Percentiles rank a stretch among this genome's conserved stretches.
These are phyloP conservation scores for Barnettozyma populi DNA, from an alignment of 805 yeast genomes.

Conservation along the genomic window DNA sequence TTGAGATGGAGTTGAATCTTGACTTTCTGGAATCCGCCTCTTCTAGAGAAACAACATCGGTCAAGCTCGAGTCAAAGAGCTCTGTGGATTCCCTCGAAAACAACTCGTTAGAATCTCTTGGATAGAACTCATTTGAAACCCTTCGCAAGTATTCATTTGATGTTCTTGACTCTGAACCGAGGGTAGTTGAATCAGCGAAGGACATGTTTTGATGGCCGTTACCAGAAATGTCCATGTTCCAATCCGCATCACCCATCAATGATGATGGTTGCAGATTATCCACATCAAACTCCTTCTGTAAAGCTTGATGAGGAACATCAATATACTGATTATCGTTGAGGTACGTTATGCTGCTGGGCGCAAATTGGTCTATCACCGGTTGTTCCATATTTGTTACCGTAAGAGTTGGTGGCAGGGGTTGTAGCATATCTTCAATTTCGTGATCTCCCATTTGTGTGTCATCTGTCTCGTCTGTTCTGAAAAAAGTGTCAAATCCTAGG, in stretches of 20 bases:
- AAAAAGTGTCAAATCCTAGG: neutral
- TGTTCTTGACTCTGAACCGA: constrained; percentile 23
- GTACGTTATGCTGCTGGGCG: neutral
- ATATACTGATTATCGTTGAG: constrained; percentile 7
- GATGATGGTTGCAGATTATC: neutral
- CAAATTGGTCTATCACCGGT: neutral
- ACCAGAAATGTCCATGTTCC: constrained; percentile 9
- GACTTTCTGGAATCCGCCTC: constrained; percentile 19
- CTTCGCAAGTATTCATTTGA: constrained; percentile 30
- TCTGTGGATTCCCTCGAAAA: constrained; percentile 11
- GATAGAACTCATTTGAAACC: constrained; percentile 39
- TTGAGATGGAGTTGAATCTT: constrained; percentile 17
- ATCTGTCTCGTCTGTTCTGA: neutral
- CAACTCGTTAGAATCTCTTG: constrained; percentile 26
- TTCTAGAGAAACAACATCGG: constrained; percentile 6
- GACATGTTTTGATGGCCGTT: constrained; percentile 5
- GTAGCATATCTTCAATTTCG: neutral
- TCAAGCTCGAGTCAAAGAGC: constrained; percentile 7
- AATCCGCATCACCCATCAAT: constrained; percentile 8
- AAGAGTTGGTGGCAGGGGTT: neutral
- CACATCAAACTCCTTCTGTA: neutral
- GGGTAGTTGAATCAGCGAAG: constrained; percentile 19
- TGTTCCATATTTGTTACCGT: neutral
- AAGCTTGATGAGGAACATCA: constrained; percentile 1
- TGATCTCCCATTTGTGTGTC: neutral